phyloP scores from a whole-genome alignment of 2,329 filamentous ascomycete genomes.

The Zopfia rhizophila region DNA sequence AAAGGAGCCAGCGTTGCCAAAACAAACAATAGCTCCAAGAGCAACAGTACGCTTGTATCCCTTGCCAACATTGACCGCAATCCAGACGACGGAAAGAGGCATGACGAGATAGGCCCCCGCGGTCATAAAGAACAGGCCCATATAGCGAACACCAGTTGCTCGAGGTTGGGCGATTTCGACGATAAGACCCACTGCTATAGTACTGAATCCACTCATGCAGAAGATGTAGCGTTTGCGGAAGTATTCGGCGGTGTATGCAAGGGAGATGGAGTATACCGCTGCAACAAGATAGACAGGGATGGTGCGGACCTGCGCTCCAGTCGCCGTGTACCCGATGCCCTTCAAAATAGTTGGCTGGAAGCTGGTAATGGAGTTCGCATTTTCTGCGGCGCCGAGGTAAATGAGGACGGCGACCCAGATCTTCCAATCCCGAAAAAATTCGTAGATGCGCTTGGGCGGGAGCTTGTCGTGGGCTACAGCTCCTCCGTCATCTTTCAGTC shows the following conservation, averaged over 20 bases:
- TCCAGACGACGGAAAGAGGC: conserved; percentile 67
- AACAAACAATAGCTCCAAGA: conserved; percentile 35
- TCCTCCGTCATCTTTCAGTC: conserved; percentile 59
- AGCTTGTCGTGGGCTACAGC: conserved; percentile 58
- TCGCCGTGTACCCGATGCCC: conserved; percentile 47
- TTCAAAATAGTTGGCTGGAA: conserved; percentile 51
- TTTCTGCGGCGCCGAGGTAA: conserved; percentile 43
- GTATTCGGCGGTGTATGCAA: conserved; percentile 41
- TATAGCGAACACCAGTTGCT: conserved; percentile 57
- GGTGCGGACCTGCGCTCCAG: conserved; percentile 46
- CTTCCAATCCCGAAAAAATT: conserved; percentile 63
- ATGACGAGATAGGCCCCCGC: conserved; percentile 66
- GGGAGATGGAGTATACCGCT: conserved; percentile 39
- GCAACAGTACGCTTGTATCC: conserved; percentile 39
- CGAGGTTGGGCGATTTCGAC: conserved; percentile 57
- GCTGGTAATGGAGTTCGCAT: conserved; percentile 43
- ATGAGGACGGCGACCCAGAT: conserved; percentile 59
- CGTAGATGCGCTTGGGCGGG: conserved; percentile 58
- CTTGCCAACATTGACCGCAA: conserved; percentile 60
- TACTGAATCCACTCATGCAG: conserved; percentile 38
- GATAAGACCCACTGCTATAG: conserved; percentile 61
- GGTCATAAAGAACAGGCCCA: conserved; percentile 65
- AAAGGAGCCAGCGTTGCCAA: conserved; percentile 67
- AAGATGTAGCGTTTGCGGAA: conserved; percentile 41
- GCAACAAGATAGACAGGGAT: conserved; percentile 48